Percentiles rank a stretch among this genome's conserved stretches.
phyloP scores from a whole-genome alignment of 2,329 filamentous ascomycete species.

The Aspergillus costaricaensis region DNA sequence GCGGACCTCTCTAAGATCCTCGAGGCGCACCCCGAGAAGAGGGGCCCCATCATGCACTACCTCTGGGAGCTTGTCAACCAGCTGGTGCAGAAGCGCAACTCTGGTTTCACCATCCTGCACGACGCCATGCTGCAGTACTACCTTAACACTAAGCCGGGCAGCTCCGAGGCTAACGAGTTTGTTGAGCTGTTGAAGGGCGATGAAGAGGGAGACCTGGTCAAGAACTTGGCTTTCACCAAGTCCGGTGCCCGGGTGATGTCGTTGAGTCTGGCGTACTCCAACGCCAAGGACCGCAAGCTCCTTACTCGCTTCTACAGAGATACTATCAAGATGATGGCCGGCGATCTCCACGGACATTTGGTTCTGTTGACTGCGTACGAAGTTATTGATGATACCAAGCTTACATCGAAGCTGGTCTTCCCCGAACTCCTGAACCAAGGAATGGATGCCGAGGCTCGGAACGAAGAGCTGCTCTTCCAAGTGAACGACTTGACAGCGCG shows the following conservation, averaged over 20 bases:
- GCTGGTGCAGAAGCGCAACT: constrained; percentile 93
- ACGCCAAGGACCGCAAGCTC: constrained; percentile 88
- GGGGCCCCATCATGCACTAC: constrained; percentile 80
- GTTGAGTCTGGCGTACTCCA: constrained; percentile 78
- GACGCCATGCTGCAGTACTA: constrained; percentile 99
- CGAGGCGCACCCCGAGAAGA: constrained; percentile 77
- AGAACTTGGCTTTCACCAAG: constrained; percentile 95
- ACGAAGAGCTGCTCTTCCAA: constrained; percentile 48
- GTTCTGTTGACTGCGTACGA: constrained; percentile 86
- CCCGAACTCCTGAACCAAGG: constrained; percentile 79
- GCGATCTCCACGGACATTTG: constrained; percentile 74
- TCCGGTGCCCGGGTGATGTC: constrained; percentile 81
- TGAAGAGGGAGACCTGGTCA: constrained; percentile 83
- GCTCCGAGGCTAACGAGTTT: constrained; percentile 82
- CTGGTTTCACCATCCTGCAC: constrained; percentile 95
- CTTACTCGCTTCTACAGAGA: constrained; percentile 90
- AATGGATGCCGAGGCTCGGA: constrained; percentile 36
- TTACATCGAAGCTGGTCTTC: constrained; percentile 82
- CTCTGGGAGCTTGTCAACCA: constrained; percentile 85
- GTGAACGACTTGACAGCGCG: constrained; percentile 53
- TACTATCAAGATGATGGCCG: constrained; percentile 80
- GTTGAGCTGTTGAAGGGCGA: constrained; percentile 89
- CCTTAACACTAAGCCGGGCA: constrained; percentile 72
- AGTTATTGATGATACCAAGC: constrained; percentile 89
- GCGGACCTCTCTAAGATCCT: constrained; percentile 76